Evolutionary conservation across 2,329 filamentous ascomycete species (phyloP).

Genomic region (Fusarium sp.): DNA sequence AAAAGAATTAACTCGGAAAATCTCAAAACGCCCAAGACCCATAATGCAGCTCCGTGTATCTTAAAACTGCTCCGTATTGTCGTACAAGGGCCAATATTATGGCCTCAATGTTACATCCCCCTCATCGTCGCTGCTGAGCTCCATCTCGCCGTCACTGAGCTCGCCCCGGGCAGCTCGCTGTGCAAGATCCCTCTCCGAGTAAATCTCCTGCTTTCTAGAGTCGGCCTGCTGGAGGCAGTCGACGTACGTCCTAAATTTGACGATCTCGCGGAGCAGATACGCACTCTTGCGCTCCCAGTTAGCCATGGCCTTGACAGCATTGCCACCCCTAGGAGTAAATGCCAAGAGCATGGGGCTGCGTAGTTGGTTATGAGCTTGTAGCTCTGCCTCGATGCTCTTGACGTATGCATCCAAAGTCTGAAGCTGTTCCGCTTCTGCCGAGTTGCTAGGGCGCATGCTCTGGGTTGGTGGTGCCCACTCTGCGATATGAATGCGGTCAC

Average conservation of each 20-base stretch:
- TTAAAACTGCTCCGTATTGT: conserved; percentile 22
- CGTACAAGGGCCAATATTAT: conserved; percentile 35
- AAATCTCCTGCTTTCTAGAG: conserved; percentile 73
- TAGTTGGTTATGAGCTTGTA: conserved; percentile 86
- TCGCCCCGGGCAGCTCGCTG: conserved; percentile 59
- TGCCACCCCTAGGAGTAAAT: conserved; percentile 83
- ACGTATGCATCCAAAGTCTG: conserved; percentile 79
- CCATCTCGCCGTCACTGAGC: conserved; percentile 52
- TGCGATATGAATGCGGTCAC: conserved; percentile 81
- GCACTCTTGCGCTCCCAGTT: conserved; percentile 98
- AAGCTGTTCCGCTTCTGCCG: conserved; percentile 83
- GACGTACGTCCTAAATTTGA: conserved; percentile 96
- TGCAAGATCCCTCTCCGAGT: conserved; percentile 64
- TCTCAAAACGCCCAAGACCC: conserved; percentile 25
- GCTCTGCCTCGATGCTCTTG: conserved; percentile 81
- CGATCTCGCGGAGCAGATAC: conserved; percentile 89
- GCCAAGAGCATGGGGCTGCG: conserved; percentile 87
- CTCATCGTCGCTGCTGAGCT: conserved; percentile 47
- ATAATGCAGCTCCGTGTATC: conserved; percentile 18
- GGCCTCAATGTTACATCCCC: conserved; percentile 49
- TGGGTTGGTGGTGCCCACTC: conserved; percentile 91
- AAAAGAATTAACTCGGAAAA: conserved; percentile 13
- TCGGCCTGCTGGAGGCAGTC: conserved; percentile 80
- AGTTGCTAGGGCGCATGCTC: conserved; percentile 83
- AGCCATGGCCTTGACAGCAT: conserved; percentile 82